Conservation (phyloP, 1,139 yeast genomes). For the Saccharomyces hybrid region DNA sequence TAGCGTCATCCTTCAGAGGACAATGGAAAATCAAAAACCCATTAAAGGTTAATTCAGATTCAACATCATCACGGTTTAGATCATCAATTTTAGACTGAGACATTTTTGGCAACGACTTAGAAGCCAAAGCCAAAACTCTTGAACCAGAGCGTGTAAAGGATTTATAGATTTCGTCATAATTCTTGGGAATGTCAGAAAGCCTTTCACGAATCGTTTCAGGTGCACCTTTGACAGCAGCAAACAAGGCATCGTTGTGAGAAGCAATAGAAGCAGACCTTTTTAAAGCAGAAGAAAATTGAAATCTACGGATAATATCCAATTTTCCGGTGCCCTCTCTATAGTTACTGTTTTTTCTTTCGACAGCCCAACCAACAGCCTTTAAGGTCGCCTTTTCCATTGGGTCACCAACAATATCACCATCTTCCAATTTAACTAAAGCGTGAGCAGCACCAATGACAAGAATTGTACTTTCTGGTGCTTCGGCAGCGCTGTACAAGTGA, state of each 20-base stretch:
- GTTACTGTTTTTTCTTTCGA: conserved; percentile 65
- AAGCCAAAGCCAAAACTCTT: conserved; percentile 91
- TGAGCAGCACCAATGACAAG: conserved; percentile 90
- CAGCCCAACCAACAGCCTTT: conserved; percentile 79
- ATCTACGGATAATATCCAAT: conserved; percentile 77
- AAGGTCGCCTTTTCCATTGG: conserved; percentile 98
- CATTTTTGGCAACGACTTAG: conserved; percentile 58
- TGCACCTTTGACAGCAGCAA: conserved; percentile 95
- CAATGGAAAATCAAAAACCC: conserved; percentile 97
- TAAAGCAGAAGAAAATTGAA: conserved; percentile 92
- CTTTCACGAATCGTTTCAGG: conserved; percentile 92
- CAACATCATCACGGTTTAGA: conserved; percentile 67
- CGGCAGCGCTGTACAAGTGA: conserved; percentile 49
- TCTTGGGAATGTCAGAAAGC: conserved; percentile 62
- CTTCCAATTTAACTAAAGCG: conserved; percentile 87
- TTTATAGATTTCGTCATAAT: conserved; percentile 81
- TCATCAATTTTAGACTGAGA: conserved; percentile 46
- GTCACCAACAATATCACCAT: conserved; percentile 97
- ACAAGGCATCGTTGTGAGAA: conserved; percentile 48
- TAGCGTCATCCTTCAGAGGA: conserved; percentile 90
- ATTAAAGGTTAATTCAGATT: conserved; percentile 66
- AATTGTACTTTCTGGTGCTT: conserved; percentile 59
- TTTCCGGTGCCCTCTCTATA: conserved; percentile 42
- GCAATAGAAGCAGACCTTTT: conserved; percentile 93
- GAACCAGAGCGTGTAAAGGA: conserved; percentile 92